Evolutionary conservation across 202 grass and related monocot species (phyloP).

Genomic region (Eragrostis tef): DNA sequence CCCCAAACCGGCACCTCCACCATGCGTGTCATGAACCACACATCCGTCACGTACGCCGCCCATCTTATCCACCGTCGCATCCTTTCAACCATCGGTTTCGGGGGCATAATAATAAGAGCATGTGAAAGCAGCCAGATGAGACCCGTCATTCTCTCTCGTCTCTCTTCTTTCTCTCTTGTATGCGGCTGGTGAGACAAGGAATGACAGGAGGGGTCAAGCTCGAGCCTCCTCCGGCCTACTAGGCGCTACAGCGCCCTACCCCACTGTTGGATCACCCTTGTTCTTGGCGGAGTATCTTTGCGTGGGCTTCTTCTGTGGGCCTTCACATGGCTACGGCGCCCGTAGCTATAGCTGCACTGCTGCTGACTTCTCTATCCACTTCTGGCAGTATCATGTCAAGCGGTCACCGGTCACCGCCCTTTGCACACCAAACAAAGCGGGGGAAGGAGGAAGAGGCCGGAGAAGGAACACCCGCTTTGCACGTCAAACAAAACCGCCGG

Average conservation of each 20-base stretch:
- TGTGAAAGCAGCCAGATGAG: conserved; percentile 14
- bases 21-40: background rate
- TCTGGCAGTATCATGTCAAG: conserved; percentile 27
- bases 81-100: conserved; percentile 28
- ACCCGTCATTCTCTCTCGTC: background rate
- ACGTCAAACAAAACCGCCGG: background rate
- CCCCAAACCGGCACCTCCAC: conserved; percentile 40
- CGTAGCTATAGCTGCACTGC: background rate
- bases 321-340: conserved; percentile 36
- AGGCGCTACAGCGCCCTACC: background rate
- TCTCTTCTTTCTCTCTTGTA: conserved; percentile 35
- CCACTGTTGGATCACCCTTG: conserved; percentile 7
- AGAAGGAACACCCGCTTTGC: background rate
- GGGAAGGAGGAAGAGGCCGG: background rate
- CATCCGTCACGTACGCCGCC: conserved; percentile 46
- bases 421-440: conserved; percentile 20
- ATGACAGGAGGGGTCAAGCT: conserved; percentile 55
- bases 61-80: conserved; percentile 20
- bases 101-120: conserved; percentile 36
- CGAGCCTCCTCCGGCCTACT: no score
- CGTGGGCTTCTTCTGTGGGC: conserved; percentile 54
- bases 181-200: conserved; percentile 56
- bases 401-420: background rate
- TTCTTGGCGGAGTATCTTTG: conserved; percentile 25
- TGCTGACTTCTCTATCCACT: conserved; percentile 28